These are phyloP conservation scores for Agaricus sinodeliciosus DNA, from an alignment of 768 basidiomycete genomes.

Conservation along the genomic window DNA sequence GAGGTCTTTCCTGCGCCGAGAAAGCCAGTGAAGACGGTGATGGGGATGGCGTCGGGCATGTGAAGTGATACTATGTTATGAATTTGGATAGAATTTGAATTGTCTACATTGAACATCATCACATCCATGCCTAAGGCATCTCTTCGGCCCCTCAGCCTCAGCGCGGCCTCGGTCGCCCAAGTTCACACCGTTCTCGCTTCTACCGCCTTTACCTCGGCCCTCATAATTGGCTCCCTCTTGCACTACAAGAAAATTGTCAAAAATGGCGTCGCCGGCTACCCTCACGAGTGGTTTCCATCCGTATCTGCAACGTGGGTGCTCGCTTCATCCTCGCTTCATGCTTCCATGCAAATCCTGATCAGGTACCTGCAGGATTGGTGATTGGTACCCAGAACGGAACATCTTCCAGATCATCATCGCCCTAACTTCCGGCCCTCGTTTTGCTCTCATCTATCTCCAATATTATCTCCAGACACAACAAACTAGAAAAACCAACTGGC, in stretches of 20 bases:
- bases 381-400: conserved; percentile 85
- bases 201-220: conserved; percentile 57
- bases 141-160: conserved; percentile 22
- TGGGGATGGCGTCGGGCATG: conserved; percentile 47
- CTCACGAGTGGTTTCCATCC: conserved; percentile 87
- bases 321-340: conserved; percentile 10
- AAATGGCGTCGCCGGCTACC: conserved; percentile 77
- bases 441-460: conserved; percentile 56
- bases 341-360: conserved; percentile 1
- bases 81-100: neutral
- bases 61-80: neutral
- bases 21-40: conserved; percentile 96
- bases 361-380: conserved; percentile 59
- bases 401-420: conserved; percentile 87
- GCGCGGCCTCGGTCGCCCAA: conserved; percentile 51
- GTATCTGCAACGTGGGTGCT: conserved; percentile 72
- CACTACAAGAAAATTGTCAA: conserved; percentile 83
- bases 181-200: conserved; percentile 62
- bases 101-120: neutral
- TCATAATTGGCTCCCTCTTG: conserved; percentile 57
- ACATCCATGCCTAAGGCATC: conserved; percentile 8
- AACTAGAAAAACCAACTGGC: conserved; percentile 32
- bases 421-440: conserved; percentile 76
- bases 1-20: conserved; percentile 79
- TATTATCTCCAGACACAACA: conserved; percentile 42